Percentiles rank a stretch among this genome's conserved stretches.
Conservation (phyloP, 495 filamentous ascomycete species). For the Apodospora peruviana region DNA sequence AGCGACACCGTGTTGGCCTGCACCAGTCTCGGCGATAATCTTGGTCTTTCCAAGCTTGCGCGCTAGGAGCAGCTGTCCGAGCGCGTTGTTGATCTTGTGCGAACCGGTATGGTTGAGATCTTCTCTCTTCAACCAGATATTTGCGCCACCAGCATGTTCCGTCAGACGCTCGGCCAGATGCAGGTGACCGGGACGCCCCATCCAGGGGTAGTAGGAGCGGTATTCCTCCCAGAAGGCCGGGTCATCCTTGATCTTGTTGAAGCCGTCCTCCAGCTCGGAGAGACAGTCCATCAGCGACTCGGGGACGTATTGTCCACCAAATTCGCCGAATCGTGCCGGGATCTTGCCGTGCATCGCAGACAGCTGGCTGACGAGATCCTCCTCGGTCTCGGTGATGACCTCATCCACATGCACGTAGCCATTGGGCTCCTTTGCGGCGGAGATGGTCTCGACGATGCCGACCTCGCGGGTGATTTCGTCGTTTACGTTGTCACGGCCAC, state of each 20-base stretch:
- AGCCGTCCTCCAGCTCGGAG: slow-evolving; percentile 84
- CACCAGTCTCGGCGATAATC: slow-evolving; percentile 94
- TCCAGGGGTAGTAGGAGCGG: slow-evolving; percentile 93
- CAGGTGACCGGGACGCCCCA: slow-evolving; percentile 88
- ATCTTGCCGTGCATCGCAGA: slow-evolving; percentile 48
- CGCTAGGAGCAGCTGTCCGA: slow-evolving; percentile 84
- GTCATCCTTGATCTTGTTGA: slow-evolving; percentile 77
- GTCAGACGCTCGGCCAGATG: slow-evolving; percentile 86
- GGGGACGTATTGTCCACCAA: slow-evolving; percentile 97
- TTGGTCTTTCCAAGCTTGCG: slow-evolving; percentile 78
- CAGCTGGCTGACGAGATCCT: slow-evolving; percentile 40
- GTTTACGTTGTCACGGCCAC: slow-evolving; percentile 51
- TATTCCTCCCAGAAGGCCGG: slow-evolving; percentile 96
- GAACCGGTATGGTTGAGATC: slow-evolving; percentile 83
- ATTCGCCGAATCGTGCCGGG: slow-evolving; percentile 89
- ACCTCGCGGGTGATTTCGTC: slow-evolving; percentile 50
- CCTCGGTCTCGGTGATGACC: slow-evolving; percentile 34
- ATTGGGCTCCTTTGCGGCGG: slow-evolving; percentile 46
- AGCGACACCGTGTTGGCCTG: slow-evolving; percentile 94
- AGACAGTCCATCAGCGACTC: slow-evolving; percentile 98
- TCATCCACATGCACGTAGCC: slow-evolving; percentile 51
- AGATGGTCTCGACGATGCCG: slow-evolving; percentile 59
- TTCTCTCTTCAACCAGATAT: slow-evolving; percentile 93
- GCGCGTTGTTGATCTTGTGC: slow-evolving; percentile 97
- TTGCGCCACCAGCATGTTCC: slow-evolving; percentile 80